phyloP scores from a whole-genome alignment of 2,329 filamentous ascomycete species.

The Aschersonia sp. region DNA sequence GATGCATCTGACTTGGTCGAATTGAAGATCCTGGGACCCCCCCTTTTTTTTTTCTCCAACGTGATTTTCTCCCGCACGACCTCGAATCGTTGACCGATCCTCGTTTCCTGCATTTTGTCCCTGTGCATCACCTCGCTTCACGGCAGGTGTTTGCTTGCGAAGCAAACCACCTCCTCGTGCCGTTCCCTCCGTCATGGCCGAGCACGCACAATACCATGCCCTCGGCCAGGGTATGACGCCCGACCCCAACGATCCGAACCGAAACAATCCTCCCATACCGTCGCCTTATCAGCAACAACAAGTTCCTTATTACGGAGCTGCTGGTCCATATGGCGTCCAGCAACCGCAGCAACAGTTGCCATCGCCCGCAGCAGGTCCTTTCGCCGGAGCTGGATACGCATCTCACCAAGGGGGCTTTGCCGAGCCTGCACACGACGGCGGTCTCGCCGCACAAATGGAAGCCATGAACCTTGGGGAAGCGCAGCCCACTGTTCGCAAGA shows the following conservation, averaged over 20 bases:
- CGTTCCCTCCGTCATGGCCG: conserved; percentile 28
- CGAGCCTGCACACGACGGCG: conserved; percentile 27
- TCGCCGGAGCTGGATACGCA: conserved; percentile 14
- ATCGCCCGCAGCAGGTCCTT: neutral
- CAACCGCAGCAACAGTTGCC: conserved; percentile 2
- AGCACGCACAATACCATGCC: conserved; percentile 40
- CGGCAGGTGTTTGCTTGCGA: neutral
- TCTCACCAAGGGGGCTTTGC: conserved; percentile 14
- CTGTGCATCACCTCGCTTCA: neutral
- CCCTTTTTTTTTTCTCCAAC: neutral
- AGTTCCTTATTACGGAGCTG: neutral
- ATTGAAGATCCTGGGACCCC: neutral
- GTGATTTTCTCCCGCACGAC: neutral
- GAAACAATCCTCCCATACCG: conserved; percentile 32
- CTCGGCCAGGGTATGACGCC: conserved; percentile 39
- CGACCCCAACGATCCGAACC: conserved; percentile 40
- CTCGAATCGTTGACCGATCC: neutral
- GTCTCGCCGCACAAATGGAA: conserved; percentile 60
- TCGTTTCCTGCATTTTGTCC: neutral
- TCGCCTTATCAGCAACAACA: conserved; percentile 36
- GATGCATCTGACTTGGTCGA: neutral
- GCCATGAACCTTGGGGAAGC: conserved; percentile 51
- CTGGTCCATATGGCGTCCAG: neutral
- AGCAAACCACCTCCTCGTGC: neutral
- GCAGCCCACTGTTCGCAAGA: conserved; percentile 42